These are phyloP conservation scores for Saccharomycopsis guyanensis DNA, from an alignment of 805 yeast genomes.

Conservation along the genomic window DNA sequence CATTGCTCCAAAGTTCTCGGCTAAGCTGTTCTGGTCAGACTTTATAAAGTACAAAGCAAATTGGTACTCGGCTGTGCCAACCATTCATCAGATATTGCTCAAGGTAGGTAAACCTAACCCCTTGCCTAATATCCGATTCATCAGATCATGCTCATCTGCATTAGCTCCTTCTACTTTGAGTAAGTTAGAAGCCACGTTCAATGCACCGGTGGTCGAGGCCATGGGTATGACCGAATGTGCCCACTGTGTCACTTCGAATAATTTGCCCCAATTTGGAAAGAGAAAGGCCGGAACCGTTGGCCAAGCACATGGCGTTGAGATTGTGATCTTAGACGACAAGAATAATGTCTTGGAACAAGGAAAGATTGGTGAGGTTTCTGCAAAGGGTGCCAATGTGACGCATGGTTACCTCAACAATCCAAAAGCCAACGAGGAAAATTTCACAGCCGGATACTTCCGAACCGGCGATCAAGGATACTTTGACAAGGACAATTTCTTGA, in stretches of 20 bases:
- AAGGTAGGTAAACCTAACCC: constrained; percentile 42
- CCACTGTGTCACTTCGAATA: constrained; percentile 74
- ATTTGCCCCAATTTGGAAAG: constrained; percentile 49
- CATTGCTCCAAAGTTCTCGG: constrained; percentile 58
- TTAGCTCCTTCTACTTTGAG: constrained; percentile 59
- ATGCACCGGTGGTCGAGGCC: constrained; percentile 68
- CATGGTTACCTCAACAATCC: constrained; percentile 64
- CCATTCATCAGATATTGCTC: constrained; percentile 61
- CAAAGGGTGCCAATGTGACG: constrained; percentile 63
- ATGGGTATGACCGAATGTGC: constrained; percentile 79
- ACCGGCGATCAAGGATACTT: constrained; percentile 73
- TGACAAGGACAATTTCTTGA: constrained; percentile 51
- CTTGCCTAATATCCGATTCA: constrained; percentile 52
- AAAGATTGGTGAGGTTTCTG: constrained; percentile 58
- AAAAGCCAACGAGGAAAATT: constrained; percentile 62
- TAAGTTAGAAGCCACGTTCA: constrained; percentile 46
- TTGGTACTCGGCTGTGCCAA: constrained; percentile 77
- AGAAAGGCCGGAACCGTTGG: constrained; percentile 71
- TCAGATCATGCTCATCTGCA: constrained; percentile 66
- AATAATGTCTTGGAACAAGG: constrained; percentile 44
- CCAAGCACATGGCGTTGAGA: constrained; percentile 63
- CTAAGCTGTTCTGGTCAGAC: constrained; percentile 53
- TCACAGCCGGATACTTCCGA: constrained; percentile 58
- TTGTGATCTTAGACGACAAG: constrained; percentile 44
- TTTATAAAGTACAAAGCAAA: constrained; percentile 42